These are phyloP conservation scores for Suhomyces coccinellae DNA, from an alignment of 1,139 yeast species.

Conservation along the genomic window DNA sequence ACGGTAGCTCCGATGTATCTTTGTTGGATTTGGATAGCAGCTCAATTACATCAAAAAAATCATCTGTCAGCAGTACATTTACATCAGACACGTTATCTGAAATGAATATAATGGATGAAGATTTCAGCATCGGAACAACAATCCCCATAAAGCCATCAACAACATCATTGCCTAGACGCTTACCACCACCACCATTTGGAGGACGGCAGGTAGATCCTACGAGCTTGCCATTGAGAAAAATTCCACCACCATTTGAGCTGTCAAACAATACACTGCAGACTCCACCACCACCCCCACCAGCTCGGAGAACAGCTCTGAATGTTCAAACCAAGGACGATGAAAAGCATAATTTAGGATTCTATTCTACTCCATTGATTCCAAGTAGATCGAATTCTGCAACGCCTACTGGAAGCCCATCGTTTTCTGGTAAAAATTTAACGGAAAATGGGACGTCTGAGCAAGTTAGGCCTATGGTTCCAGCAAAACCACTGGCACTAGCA, in stretches of 20 bases:
- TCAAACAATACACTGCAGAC: constrained; percentile 1
- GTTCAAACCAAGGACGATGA: constrained; percentile 6
- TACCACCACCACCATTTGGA: constrained; percentile 42
- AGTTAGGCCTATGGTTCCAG: constrained; percentile 38
- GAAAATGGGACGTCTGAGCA: constrained; percentile 1
- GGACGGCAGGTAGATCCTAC: constrained; percentile 19
- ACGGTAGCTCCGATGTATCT: constrained; percentile 24
- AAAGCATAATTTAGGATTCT: constrained; percentile 36
- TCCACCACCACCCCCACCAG: constrained; percentile 33
- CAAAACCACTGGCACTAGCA: constrained; percentile 33
- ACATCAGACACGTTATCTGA: constrained; percentile 36
- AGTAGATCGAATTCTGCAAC: constrained; percentile 35
- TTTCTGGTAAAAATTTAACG: not conserved
- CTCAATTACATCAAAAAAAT: constrained; percentile 16
- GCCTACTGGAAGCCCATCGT: constrained; percentile 18
- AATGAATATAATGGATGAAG: constrained; percentile 37
- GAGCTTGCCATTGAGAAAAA: constrained; percentile 21
- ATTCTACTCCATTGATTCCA: constrained; percentile 43
- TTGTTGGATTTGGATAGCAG: constrained; percentile 22
- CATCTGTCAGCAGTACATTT: constrained; percentile 20
- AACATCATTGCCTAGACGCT: constrained; percentile 27
- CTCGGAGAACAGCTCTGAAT: constrained; percentile 16
- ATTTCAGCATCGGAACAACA: constrained; percentile 15
- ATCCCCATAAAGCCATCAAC: not conserved
- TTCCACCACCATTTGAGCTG: constrained; percentile 25